These are phyloP conservation scores for Exophiala sp. DNA, from an alignment of 2,329 filamentous ascomycete genomes.

Conservation along the genomic window DNA sequence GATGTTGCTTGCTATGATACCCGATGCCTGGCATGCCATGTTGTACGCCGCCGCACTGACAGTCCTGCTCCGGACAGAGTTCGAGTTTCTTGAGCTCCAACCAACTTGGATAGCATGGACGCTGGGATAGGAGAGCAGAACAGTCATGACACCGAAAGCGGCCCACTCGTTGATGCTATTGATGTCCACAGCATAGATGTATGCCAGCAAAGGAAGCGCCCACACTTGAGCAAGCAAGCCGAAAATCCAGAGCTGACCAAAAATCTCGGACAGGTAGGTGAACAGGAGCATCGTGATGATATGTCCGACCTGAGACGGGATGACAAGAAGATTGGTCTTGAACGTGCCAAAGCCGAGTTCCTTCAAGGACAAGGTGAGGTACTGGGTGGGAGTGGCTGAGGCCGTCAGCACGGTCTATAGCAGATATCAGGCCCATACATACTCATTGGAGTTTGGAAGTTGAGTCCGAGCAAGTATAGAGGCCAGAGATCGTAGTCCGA, in stretches of 20 bases:
- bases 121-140: constrained; percentile 46
- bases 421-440: neutral
- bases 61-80: constrained; percentile 46
- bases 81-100: constrained; percentile 46
- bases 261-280: constrained; percentile 33
- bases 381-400: constrained; percentile 40
- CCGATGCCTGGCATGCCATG: constrained; percentile 38
- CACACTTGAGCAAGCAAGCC: constrained; percentile 46
- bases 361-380: constrained; percentile 44
- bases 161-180: constrained; percentile 42
- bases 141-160: constrained; percentile 38
- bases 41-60: constrained; percentile 48
- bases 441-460: constrained; percentile 22
- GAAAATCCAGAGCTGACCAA: constrained; percentile 44
- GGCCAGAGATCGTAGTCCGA: constrained; percentile 38
- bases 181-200: constrained; percentile 42
- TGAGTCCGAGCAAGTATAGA: constrained; percentile 35
- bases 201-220: constrained; percentile 49
- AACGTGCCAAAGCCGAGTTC: constrained; percentile 36
- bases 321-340: constrained; percentile 53
- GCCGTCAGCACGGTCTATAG: constrained; percentile 31
- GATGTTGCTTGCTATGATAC: constrained; percentile 36
- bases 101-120: constrained; percentile 46
- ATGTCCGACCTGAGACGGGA: constrained; percentile 52
- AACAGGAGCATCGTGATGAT: constrained; percentile 54